These are phyloP conservation scores for Dendryphion nanum DNA, from an alignment of 2,329 filamentous ascomycete genomes.

Conservation along the genomic window DNA sequence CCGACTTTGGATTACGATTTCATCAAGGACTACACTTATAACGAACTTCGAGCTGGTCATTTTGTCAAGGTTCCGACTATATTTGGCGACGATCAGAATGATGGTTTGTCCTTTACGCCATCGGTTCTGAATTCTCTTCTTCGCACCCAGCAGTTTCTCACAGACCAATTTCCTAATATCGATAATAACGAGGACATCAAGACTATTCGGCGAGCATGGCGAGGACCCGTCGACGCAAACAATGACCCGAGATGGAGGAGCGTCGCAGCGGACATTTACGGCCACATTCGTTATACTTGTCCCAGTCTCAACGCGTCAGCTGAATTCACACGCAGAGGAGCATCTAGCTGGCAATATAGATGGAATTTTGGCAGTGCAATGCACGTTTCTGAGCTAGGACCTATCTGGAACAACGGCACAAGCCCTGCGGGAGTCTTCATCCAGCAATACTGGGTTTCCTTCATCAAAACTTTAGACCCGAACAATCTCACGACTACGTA, in stretches of 20 bases:
- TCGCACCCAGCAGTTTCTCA: conserved; percentile 36
- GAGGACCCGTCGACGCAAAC: conserved; percentile 25
- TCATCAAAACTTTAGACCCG: conserved; percentile 40
- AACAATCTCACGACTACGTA: conserved; percentile 37
- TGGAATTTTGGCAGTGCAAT: conserved; percentile 46
- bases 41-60: conserved; percentile 34
- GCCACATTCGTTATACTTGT: conserved; percentile 52
- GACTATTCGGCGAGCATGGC: conserved; percentile 28
- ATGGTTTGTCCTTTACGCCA: conserved; percentile 42
- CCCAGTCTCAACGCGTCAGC: conserved; percentile 44
- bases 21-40: conserved; percentile 40
- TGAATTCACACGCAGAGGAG: conserved; percentile 24
- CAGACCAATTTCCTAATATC: conserved; percentile 40
- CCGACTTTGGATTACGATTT: conserved; percentile 45
- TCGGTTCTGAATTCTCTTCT: conserved; percentile 33
- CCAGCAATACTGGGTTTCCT: conserved; percentile 47
- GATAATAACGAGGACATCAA: conserved; percentile 19
- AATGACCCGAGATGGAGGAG: conserved; percentile 27
- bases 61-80: conserved; percentile 44
- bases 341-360: conserved; percentile 47
- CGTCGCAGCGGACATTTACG: conserved; percentile 43
- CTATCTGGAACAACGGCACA: conserved; percentile 40
- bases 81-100: conserved; percentile 47
- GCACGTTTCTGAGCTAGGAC: conserved; percentile 37
- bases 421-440: conserved; percentile 27